These are phyloP conservation scores for Polyporus arcularius DNA, from an alignment of 768 basidiomycete species.

Conservation along the genomic window DNA sequence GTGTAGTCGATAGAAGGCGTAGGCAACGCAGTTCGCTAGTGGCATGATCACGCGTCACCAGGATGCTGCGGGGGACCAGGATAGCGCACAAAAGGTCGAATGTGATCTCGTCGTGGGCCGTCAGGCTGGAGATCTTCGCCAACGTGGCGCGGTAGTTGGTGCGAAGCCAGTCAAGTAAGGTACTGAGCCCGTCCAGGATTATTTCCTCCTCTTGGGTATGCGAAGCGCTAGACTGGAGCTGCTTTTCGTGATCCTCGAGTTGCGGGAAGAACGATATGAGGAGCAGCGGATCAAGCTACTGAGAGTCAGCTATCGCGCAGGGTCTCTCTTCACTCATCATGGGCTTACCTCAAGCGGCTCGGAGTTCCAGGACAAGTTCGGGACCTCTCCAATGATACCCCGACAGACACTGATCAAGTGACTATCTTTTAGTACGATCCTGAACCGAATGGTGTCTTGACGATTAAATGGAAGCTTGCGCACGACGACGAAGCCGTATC, in stretches of 20 bases:
- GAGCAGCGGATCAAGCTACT: constrained; percentile 54
- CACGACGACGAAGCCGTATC: too few relatives aligned
- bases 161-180: constrained; percentile 44
- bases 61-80: constrained; percentile 50
- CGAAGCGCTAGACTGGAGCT: constrained; percentile 34
- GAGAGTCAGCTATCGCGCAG: too few relatives aligned
- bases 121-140: constrained; percentile 49
- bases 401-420: too few relatives aligned
- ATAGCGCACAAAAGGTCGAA: constrained; percentile 56
- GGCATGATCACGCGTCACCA: constrained; percentile 54
- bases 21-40: constrained; percentile 59
- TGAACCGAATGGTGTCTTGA: too few relatives aligned
- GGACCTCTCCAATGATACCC: too few relatives aligned
- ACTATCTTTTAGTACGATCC: too few relatives aligned
- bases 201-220: constrained; percentile 43
- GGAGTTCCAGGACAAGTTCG: too few relatives aligned
- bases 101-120: constrained; percentile 57
- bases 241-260: constrained; percentile 47
- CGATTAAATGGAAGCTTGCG: too few relatives aligned
- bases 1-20: constrained; percentile 41
- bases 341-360: too few relatives aligned
- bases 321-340: too few relatives aligned
- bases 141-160: constrained; percentile 53
- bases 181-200: constrained; percentile 37
- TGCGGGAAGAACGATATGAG: constrained; percentile 53